Base-by-base conservation (phyloP, 805 yeast species). In the Saitoella complicata region DNA sequence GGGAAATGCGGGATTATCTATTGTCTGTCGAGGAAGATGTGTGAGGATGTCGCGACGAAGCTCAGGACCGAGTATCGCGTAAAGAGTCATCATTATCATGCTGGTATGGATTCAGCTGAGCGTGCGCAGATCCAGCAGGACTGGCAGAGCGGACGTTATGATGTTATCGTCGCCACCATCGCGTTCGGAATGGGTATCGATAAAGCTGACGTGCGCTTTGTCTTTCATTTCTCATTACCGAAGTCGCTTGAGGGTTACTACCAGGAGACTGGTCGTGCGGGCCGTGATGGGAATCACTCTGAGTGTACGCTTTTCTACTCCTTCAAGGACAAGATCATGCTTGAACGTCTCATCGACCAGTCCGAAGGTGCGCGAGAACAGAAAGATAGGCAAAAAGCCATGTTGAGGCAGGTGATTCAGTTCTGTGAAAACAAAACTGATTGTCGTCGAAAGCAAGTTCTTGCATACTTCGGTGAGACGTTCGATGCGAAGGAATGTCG, bases 171-270 rank as follows among this genome's bases (percentile, higher is more conserved):
- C 65, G 98, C 98, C 0, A 91, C 98, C 0, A 81, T 91, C 55
- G 98, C 98, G 0, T 91, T 91, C 69, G 98, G 98, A 31, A 91
- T 91, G 98, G 98, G 98, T 41, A 88, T 91, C 46, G 98, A 91
- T 63, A 91, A 91, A 59, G 82, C 95, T 0, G 94, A 91, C 61
- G 98, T 91, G 8, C 67, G 98, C 40, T 87, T 71, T 65, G 97
- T 91, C 3, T 76, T 84, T 38, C 98, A 91, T 63, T 69, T 80
- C 50, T 82, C 91, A 5, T 64, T 91, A 30, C 96, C 98, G 0
- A 67, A 95, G 54, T 83, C 85, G 44, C 66, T 91, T 51, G 98
- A 91, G 62, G 97, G 96, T 0, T 91, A 91, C 60, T 91, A 91
- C 56, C 98, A 91, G 61, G 98, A 91, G 59, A 87, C 97, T 1